These are phyloP conservation scores for Sclerotinia minor DNA, from an alignment of 2,329 filamentous ascomycete genomes.

Conservation along the genomic window DNA sequence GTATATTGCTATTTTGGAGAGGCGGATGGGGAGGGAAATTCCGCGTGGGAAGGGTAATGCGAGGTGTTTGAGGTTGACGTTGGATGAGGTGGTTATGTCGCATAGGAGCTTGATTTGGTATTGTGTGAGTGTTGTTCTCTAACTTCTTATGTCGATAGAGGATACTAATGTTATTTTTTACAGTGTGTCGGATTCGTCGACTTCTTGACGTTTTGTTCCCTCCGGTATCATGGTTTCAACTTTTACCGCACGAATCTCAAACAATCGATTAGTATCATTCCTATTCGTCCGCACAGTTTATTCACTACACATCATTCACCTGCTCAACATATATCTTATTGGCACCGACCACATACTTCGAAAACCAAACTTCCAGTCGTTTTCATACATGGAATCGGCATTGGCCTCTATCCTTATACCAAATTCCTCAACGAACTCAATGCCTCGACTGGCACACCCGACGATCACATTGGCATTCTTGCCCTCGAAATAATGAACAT, in stretches of 20 bases:
- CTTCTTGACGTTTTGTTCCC: slow-evolving; percentile 41
- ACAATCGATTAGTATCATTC: slow-evolving; percentile 52
- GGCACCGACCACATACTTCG: slow-evolving; percentile 61
- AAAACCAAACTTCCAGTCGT: slow-evolving; percentile 56
- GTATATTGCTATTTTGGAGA: slow-evolving; percentile 55
- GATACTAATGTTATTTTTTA: slow-evolving; percentile 13
- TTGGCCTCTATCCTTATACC: slow-evolving; percentile 59
- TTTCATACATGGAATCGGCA: slow-evolving; percentile 64
- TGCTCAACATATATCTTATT: slow-evolving; percentile 55
- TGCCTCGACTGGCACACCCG: slow-evolving; percentile 39
- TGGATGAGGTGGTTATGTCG: slow-evolving; percentile 58
- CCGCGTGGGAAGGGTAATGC: slow-evolving; percentile 54
- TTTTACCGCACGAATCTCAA: slow-evolving; percentile 49
- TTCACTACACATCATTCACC: slow-evolving; percentile 49
- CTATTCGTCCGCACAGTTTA: slow-evolving; percentile 52
- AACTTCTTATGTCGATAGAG: not conserved
- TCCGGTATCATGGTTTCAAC: slow-evolving; percentile 49
- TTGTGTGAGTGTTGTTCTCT: slow-evolving; percentile 44
- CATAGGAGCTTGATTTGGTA: slow-evolving; percentile 60
- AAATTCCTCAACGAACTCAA: slow-evolving; percentile 56
- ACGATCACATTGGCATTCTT: slow-evolving; percentile 57
- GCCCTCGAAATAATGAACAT: slow-evolving; percentile 60
- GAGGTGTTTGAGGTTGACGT: slow-evolving; percentile 55
- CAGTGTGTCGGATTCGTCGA: slow-evolving; percentile 43
- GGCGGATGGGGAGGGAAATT: slow-evolving; percentile 51